These are phyloP conservation scores for Laetiporus sulphureus DNA, from an alignment of 1,284 basidiomycete species.

Conservation along the genomic window DNA sequence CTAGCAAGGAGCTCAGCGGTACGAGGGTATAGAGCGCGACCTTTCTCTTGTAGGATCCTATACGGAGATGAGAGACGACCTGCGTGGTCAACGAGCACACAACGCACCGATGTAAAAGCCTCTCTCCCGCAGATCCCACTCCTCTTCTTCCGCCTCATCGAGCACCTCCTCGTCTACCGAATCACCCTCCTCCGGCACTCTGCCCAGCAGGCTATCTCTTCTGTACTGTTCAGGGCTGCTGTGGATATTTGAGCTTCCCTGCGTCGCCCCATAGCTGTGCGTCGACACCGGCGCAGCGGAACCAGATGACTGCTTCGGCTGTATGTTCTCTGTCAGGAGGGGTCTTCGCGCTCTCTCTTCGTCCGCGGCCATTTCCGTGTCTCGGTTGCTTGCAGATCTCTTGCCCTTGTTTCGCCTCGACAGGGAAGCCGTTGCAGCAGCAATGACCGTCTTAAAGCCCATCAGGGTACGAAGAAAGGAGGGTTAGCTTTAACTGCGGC, in stretches of 20 bases:
- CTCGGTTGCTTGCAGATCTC: neutral
- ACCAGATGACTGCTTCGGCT: slow-evolving; percentile 9
- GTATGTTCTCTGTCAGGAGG: slow-evolving; percentile 10
- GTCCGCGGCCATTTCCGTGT: neutral
- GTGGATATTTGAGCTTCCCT: slow-evolving; percentile 14
- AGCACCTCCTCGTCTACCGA: slow-evolving; percentile 22
- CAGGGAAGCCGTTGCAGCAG: slow-evolving; percentile 3
- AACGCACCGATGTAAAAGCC: slow-evolving; percentile 53
- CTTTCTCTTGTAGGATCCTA: slow-evolving; percentile 56
- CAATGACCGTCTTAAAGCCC: slow-evolving; percentile 4
- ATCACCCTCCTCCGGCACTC: slow-evolving; percentile 43
- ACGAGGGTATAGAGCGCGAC: slow-evolving; percentile 49
- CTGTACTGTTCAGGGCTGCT: slow-evolving; percentile 35
- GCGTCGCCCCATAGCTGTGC: slow-evolving; percentile 13
- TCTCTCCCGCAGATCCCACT: slow-evolving; percentile 49
- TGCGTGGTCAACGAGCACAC: neutral
- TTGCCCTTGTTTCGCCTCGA: slow-evolving; percentile 1
- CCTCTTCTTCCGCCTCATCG: slow-evolving; percentile 27
- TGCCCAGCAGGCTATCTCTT: slow-evolving; percentile 26
- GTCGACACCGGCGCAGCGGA: slow-evolving; percentile 1
- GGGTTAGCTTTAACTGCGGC: too few species aligned
- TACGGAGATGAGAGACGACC: neutral
- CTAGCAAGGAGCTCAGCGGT: slow-evolving; percentile 42
- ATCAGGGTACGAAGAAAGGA: too few species aligned
- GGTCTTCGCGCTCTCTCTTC: slow-evolving; percentile 15